These are phyloP conservation scores for Penium margaritaceum DNA, from an alignment of 139 green algal genomes.

Conservation along the genomic window DNA sequence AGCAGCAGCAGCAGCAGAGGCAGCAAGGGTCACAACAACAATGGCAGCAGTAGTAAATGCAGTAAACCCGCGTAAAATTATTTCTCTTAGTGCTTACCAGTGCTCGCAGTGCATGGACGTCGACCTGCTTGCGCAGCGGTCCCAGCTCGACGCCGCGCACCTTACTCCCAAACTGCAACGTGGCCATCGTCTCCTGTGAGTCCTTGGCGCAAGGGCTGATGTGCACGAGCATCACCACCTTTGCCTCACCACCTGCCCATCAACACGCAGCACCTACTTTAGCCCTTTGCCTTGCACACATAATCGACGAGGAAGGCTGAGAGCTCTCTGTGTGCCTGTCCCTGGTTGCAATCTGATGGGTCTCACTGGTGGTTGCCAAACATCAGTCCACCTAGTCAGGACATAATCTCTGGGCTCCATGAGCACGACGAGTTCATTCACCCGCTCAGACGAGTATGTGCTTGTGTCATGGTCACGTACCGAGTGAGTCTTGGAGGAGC, in stretches of 20 bases:
- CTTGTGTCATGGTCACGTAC: conserved; percentile 5
- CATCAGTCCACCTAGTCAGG: background rate
- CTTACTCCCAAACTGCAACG: conserved; percentile 76
- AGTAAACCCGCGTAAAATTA: no score
- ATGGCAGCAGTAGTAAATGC: no score
- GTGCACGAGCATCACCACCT: conserved; percentile 52
- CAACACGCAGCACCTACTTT: background rate
- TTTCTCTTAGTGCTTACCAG: no score
- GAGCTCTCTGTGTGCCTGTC: background rate
- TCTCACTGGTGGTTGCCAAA: no score
- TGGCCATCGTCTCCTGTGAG: conserved; percentile 52
- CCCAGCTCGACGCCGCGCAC: conserved; percentile 84
- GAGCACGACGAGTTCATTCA: background rate
- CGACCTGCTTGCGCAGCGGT: conserved; percentile 35
- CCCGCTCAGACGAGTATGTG: background rate
- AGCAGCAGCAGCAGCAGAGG: background rate
- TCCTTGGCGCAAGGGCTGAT: conserved; percentile 30
- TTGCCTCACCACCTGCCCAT: conserved; percentile 44
- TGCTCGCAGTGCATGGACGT: conserved; percentile 2
- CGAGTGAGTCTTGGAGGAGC: conserved; percentile 56
- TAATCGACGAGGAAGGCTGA: background rate
- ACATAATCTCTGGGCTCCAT: background rate
- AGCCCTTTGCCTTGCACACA: background rate
- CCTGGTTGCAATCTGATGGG: background rate
- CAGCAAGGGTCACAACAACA: background rate